Evolutionary conservation across 306 rosid genomes (phyloP).

Genomic region (Luffa acutangula): DNA sequence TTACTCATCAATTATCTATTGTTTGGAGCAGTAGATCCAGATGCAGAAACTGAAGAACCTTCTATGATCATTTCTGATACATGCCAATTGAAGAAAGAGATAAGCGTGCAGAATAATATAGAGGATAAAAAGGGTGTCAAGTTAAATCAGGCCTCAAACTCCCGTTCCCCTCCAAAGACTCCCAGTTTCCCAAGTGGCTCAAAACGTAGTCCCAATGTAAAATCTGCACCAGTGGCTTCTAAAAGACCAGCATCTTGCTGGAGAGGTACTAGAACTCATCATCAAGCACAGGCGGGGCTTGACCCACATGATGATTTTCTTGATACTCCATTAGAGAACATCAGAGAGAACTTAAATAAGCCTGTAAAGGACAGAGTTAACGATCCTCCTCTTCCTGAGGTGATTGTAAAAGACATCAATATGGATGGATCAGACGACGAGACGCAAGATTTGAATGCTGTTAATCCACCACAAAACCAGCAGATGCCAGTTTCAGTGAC

Average conservation of each 20-base stretch:
- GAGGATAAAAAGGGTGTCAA: constrained; percentile 29
- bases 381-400: constrained; percentile 7
- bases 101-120: neutral
- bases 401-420: constrained; percentile 23
- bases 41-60: constrained; percentile 25
- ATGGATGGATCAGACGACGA: constrained; percentile 58
- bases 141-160: constrained; percentile 12
- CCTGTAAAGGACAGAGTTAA: constrained; percentile 23
- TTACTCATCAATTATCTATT: neutral
- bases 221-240: constrained; percentile 28
- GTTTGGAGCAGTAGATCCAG: constrained; percentile 28
- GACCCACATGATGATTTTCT: constrained; percentile 96
- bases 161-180: constrained; percentile 20
- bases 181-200: constrained; percentile 17
- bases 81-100: constrained; percentile 27
- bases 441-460: constrained; percentile 61
- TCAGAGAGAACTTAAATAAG: constrained; percentile 55
- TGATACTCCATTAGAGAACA: constrained; percentile 70
- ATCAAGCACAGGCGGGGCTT: constrained; percentile 51
- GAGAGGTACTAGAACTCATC: constrained; percentile 69
- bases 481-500: constrained; percentile 28
- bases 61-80: constrained; percentile 19
- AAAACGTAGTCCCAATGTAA: constrained; percentile 30
- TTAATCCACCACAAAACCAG: constrained; percentile 25
- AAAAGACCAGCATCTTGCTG: constrained; percentile 69